phyloP scores from a whole-genome alignment of 805 yeast species.

The Candida ascalaphidarum region DNA sequence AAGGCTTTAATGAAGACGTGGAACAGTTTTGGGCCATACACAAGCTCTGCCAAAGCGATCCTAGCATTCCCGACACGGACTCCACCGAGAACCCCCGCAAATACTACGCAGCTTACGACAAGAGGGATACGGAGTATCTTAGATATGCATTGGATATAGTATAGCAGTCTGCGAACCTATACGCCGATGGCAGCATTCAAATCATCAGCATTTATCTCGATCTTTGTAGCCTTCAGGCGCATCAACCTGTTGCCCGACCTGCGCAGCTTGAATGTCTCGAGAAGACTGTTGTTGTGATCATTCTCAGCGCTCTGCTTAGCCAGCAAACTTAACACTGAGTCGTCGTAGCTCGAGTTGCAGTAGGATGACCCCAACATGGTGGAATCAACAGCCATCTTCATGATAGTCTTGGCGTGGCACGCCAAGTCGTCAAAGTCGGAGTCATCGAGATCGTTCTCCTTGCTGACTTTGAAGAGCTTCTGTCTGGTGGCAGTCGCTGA shows the following conservation, averaged over 20 bases:
- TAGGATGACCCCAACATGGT: slow-evolving; percentile 36
- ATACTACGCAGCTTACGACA: slow-evolving; percentile 12
- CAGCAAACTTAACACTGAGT: slow-evolving; percentile 14
- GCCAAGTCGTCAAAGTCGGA: slow-evolving; percentile 31
- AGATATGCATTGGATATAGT: slow-evolving; percentile 4
- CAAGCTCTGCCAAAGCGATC: slow-evolving; percentile 3
- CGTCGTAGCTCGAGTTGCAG: slow-evolving; percentile 28
- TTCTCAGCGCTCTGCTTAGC: slow-evolving; percentile 10
- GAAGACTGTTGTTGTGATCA: slow-evolving; percentile 13
- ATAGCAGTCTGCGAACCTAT: background rate
- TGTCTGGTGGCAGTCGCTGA: too few relatives aligned
- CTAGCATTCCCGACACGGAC: slow-evolving; percentile 1
- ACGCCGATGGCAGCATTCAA: slow-evolving; percentile 20
- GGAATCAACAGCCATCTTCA: slow-evolving; percentile 40
- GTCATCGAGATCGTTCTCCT: slow-evolving; percentile 8
- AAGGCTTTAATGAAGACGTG: slow-evolving; percentile 2
- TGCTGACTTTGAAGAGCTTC: slow-evolving; percentile 7
- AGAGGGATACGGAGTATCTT: slow-evolving; percentile 17
- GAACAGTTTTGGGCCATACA: slow-evolving; percentile 8
- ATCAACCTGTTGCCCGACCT: slow-evolving; percentile 5
- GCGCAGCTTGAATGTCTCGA: slow-evolving; percentile 9
- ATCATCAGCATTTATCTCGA: slow-evolving; percentile 31
- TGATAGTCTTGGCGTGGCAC: slow-evolving; percentile 37
- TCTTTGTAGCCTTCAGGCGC: slow-evolving; percentile 12
- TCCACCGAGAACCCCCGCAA: slow-evolving; percentile 7